These are phyloP conservation scores for Silybum marianum DNA, from an alignment of 129 eudicot genomes.

Conservation along the genomic window DNA sequence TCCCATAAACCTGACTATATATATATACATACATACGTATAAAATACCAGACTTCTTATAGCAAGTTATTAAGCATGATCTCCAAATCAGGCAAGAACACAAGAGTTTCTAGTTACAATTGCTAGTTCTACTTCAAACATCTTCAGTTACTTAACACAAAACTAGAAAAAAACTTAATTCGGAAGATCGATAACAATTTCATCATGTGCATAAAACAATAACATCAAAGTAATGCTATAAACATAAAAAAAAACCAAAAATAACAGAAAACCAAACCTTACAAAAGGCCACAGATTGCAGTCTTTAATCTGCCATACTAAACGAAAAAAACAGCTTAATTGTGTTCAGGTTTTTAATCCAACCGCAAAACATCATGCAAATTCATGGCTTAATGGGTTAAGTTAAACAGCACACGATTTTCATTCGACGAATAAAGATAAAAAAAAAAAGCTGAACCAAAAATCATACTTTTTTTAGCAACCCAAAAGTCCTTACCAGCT, in stretches of 20 bases:
- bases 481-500: neutral
- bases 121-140: neutral
- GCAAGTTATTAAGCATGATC: neutral
- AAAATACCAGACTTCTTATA: neutral
- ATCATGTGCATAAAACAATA: neutral
- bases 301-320: constrained; percentile 17
- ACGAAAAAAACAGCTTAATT: neutral
- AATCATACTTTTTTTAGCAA: neutral
- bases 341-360: constrained; percentile 10
- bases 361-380: constrained; percentile 21
- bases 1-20: too few relatives aligned
- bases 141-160: neutral
- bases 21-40: too few relatives aligned
- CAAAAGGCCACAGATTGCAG: constrained; percentile 8
- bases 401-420: constrained; percentile 10
- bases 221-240: constrained; percentile 1
- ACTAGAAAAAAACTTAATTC: neutral
- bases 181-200: neutral
- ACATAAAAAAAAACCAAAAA: neutral
- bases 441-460: constrained; percentile 24
- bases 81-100: neutral
- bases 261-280: constrained; percentile 6
- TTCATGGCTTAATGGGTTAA: constrained; percentile 5
- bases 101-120: neutral
- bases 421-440: neutral